A percentile compares a stretch with the other conserved stretches of the same genome.
Conservation (phyloP, 345 rosid genomes). For the Ceriops zippeliana region DNA sequence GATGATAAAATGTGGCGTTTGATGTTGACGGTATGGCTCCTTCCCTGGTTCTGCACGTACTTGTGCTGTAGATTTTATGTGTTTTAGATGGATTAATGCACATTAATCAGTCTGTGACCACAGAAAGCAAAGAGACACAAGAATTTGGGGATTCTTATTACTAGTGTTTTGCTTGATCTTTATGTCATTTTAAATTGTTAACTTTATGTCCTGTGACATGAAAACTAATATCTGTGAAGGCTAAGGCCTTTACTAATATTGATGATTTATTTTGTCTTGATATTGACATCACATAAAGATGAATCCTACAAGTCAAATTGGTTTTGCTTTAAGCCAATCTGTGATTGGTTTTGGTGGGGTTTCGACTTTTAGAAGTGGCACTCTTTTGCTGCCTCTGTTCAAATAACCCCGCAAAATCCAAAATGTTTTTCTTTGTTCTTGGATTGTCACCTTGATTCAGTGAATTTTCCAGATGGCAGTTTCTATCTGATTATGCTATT, state of each 20-base stretch:
- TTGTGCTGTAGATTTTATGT: neutral
- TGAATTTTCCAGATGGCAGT: neutral
- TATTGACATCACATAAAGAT: neutral
- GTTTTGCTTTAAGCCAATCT: neutral
- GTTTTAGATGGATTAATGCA: neutral
- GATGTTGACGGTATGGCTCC: constrained; percentile 52
- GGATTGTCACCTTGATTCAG: neutral
- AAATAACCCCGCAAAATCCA: neutral
- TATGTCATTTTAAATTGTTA: neutral
- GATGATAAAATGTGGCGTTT: constrained; percentile 60
- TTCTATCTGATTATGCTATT: neutral
- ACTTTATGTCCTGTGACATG: neutral
- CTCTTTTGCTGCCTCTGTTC: too few species aligned
- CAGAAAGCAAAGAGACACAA: neutral
- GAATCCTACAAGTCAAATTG: neutral
- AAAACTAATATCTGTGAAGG: neutral
- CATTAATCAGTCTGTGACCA: neutral
- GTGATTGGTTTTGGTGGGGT: too few species aligned
- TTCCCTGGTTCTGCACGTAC: constrained; percentile 7
- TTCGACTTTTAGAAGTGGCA: too few species aligned
- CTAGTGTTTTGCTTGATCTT: neutral
- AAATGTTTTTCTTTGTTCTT: neutral
- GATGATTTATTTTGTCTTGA: neutral
- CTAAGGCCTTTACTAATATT: neutral
- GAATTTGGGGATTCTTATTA: neutral